These are phyloP conservation scores for Eimeria mitis DNA, from an alignment of 169 alveolate species.

Conservation along the genomic window DNA sequence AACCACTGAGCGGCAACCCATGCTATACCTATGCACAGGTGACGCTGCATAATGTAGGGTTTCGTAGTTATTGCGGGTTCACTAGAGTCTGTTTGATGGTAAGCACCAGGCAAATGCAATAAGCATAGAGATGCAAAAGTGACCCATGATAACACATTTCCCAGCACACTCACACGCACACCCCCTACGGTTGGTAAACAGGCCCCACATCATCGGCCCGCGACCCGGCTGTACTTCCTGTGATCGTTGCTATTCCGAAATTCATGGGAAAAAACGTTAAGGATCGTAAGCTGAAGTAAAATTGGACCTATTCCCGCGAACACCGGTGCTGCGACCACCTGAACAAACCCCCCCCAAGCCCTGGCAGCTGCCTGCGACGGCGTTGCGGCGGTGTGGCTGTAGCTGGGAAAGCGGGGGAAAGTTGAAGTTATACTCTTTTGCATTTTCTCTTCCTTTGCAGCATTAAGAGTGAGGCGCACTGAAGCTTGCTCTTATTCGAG, in stretches of 20 bases:
- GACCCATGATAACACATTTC: background rate
- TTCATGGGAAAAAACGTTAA: background rate
- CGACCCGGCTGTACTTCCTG: no score
- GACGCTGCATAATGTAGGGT: background rate
- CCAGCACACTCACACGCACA: background rate
- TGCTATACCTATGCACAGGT: background rate
- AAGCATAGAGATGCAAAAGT: background rate
- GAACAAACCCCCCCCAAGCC: slow-evolving; percentile 37
- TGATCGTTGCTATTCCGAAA: background rate
- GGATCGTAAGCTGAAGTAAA: background rate
- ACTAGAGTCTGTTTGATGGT: background rate
- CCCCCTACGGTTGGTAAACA: background rate
- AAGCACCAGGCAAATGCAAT: background rate
- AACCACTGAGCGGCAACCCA: background rate
- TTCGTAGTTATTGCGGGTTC: background rate
- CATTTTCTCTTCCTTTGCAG: background rate
- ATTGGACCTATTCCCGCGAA: background rate
- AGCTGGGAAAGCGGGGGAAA: background rate
- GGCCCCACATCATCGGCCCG: background rate
- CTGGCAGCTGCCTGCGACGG: slow-evolving; percentile 42
- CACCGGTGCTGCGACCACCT: background rate
- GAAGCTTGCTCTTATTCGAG: slow-evolving; percentile 29
- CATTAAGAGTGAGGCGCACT: slow-evolving; percentile 18
- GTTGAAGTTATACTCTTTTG: background rate
- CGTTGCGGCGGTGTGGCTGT: slow-evolving; percentile 36